Percentiles rank a stretch among this genome's conserved stretches.
These are phyloP conservation scores for Pichia exigua DNA, from an alignment of 805 yeast genomes.

Conservation along the genomic window DNA sequence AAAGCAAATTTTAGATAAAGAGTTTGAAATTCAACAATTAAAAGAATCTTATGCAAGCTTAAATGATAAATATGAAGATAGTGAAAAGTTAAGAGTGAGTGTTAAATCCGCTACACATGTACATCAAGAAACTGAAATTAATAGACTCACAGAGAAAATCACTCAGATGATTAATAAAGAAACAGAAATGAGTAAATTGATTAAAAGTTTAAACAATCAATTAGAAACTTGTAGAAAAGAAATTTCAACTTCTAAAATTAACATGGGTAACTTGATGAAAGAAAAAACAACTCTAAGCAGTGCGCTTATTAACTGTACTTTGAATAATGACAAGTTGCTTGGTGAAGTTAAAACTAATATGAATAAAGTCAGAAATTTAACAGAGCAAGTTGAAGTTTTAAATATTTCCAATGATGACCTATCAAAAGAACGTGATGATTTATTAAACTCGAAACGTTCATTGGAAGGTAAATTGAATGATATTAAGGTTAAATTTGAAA, in stretches of 20 bases:
- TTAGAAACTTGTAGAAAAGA: conserved; percentile 47
- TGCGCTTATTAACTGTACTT: conserved; percentile 33
- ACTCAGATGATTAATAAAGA: conserved; percentile 53
- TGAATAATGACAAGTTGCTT: conserved; percentile 35
- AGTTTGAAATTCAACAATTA: conserved; percentile 44
- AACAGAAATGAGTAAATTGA: conserved; percentile 54
- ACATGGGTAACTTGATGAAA: conserved; percentile 31
- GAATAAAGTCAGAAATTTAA: conserved; percentile 36
- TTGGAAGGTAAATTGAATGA: conserved; percentile 39
- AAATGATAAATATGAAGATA: conserved; percentile 43
- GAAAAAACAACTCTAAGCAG: conserved; percentile 37
- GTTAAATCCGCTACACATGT: conserved; percentile 23
- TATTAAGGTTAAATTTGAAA: conserved; percentile 33
- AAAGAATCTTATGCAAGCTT: conserved; percentile 42
- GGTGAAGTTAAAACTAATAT: conserved; percentile 39
- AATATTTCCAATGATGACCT: conserved; percentile 55
- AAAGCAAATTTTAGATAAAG: conserved; percentile 47
- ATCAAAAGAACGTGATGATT: conserved; percentile 51
- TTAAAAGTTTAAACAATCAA: conserved; percentile 54
- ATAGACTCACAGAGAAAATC: conserved; percentile 45
- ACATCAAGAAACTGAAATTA: conserved; percentile 42
- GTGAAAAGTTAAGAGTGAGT: conserved; percentile 30
- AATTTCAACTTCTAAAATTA: conserved; percentile 32
- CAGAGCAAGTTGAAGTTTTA: conserved; percentile 47
- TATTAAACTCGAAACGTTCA: conserved; percentile 42